phyloP scores from a whole-genome alignment of 2,329 filamentous ascomycete genomes.

The Fusarium devonianum region DNA sequence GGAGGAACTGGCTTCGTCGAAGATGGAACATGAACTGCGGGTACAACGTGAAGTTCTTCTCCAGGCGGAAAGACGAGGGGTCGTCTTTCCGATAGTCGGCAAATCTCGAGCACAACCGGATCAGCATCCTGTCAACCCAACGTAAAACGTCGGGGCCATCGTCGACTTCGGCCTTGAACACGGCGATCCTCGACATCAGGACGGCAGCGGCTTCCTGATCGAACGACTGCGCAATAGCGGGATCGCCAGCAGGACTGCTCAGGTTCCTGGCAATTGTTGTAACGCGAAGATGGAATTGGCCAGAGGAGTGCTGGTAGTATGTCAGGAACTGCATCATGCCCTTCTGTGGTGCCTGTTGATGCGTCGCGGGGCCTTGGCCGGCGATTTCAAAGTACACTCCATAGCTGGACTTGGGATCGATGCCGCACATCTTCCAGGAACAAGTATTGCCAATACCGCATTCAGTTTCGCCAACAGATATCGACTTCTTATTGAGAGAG shows the following conservation, averaged over 20 bases:
- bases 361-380: conserved; percentile 85
- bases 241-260: conserved; percentile 92
- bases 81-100: conserved; percentile 99
- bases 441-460: conserved; percentile 98
- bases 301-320: conserved; percentile 97
- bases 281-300: conserved; percentile 94
- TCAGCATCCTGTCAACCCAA: conserved; percentile 99
- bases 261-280: conserved; percentile 92
- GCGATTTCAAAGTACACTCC: conserved; percentile 98
- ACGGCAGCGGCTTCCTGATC: conserved; percentile 98
- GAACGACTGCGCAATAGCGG: conserved; percentile 94
- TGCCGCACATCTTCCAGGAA: conserved; percentile 99
- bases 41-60: conserved; percentile 99
- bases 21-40: conserved; percentile 99
- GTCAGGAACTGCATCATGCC: conserved; percentile 98
- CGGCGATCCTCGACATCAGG: conserved; percentile 98
- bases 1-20: conserved; percentile 93
- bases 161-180: conserved; percentile 98
- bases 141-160: conserved; percentile 97
- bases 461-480: conserved; percentile 95
- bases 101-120: conserved; percentile 93
- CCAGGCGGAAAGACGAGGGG: conserved; percentile 91
- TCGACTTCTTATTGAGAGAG: conserved; percentile 97
- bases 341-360: conserved; percentile 87
- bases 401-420: conserved; percentile 92